phyloP scores from a whole-genome alignment of 2,329 filamentous ascomycete genomes.

The Ophiosphaerella korrae region DNA sequence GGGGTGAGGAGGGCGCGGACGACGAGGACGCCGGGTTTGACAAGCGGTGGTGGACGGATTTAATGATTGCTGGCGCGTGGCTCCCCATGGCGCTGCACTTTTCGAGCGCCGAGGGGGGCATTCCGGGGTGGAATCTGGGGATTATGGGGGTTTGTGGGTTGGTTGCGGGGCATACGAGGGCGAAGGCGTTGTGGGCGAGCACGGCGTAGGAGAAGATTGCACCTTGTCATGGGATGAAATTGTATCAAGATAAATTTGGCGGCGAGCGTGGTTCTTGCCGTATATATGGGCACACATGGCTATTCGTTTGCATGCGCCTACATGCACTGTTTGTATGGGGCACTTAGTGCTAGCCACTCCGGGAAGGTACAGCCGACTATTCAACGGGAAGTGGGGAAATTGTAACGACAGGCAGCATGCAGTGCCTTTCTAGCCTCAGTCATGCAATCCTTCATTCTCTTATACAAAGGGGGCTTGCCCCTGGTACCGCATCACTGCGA shows the following conservation, averaged over 20 bases:
- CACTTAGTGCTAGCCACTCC: conserved; percentile 13
- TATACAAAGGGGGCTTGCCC: too few relatives aligned
- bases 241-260: too few relatives aligned
- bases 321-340: not conserved
- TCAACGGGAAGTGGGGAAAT: conserved; percentile 16
- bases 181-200: conserved; percentile 31
- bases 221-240: too few relatives aligned
- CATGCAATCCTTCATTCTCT: not conserved
- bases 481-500: too few relatives aligned
- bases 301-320: not conserved
- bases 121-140: conserved; percentile 53
- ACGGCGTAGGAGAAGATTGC: conserved; percentile 17
- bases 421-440: not conserved
- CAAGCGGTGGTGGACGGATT: conserved; percentile 50
- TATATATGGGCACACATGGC: not conserved
- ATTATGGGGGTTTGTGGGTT: conserved; percentile 51
- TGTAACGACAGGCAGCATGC: not conserved
- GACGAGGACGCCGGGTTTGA: conserved; percentile 46
- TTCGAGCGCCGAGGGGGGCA: conserved; percentile 42
- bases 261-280: not conserved
- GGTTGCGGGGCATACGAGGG: conserved; percentile 45
- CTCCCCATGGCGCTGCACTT: conserved; percentile 52
- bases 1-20: conserved; percentile 32
- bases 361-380: conserved; percentile 22
- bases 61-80: conserved; percentile 51